Evolutionary conservation across 73 alveolate species (phyloP), one percentile per base, ranked within the genome.

Genomic region (Paramecium tetraurelia): DNA sequence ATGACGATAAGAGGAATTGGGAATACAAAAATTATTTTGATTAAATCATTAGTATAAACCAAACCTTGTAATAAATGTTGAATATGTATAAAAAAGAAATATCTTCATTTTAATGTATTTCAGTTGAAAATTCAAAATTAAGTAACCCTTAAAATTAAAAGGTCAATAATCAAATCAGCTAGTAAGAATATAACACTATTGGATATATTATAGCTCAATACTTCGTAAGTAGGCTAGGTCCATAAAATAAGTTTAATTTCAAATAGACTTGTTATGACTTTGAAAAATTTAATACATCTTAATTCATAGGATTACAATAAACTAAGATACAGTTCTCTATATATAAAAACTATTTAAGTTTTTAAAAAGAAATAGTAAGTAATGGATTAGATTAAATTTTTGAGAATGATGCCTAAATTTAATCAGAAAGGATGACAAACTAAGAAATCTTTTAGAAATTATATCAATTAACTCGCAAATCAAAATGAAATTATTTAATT

Each of bases 151-250:
- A 31, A 72, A 36, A 72, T 27, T n/a, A 31, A 70, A 38, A 70
- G 7, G 16, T 18, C 33, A 70, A 24, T 10, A 9, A 24, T 72
- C 5, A 35, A 6, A 14, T 72, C 14, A 33, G 20, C 1, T 16
- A 36, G 16, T 9, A 6, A 35, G 86, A 40, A 29, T 80, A 40
- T 35, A 80, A 63, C 43, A 80, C 90, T 4, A 2, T 80, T 10
- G 90, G 90, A 44, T 80, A 22, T 44, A 29, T 41, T 8, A 22
- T 80, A 43, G 90, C 90, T 22, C 38, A 80, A 80, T 80, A 80
- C 46, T 46, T 80, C 46, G 75, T 80, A 44, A 80, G 90, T 80
- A 40, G 57, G 22, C 20, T 80, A 43, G 90, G 90, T 1, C 90
- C 90, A 3, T 44, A 35, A 2, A 80, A 80, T 80, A 80, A 20